Evolutionary conservation across 2,329 filamentous ascomycete species (phyloP).

Genomic region (Pseudogymnoascus sp.): DNA sequence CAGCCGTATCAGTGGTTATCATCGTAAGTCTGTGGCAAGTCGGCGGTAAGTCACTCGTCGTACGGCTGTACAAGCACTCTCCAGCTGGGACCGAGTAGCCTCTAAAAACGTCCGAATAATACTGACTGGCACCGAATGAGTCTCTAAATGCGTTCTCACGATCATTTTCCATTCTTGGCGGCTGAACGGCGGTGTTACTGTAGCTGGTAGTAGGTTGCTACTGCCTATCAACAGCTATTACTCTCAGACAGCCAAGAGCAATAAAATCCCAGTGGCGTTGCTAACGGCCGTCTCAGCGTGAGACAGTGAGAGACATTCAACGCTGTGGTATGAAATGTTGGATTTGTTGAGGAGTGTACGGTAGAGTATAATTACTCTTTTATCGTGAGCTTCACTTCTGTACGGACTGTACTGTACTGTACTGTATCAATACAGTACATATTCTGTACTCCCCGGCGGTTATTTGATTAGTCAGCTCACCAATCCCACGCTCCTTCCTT

Average conservation of each 20-base stretch:
- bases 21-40: not conserved
- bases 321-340: not conserved
- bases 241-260: not conserved
- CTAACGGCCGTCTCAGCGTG: not conserved
- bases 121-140: too few species aligned
- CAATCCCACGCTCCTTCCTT: not conserved
- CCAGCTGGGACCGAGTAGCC: too few species aligned
- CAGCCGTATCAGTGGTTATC: not conserved
- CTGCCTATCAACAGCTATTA: not conserved
- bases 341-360: too few species aligned
- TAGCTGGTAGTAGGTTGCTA: not conserved
- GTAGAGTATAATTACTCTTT: too few species aligned
- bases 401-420: too few species aligned
- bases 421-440: too few species aligned
- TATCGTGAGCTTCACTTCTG: not conserved
- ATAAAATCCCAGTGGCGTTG: not conserved
- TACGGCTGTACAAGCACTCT: too few species aligned
- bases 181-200: not conserved
- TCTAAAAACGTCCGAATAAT: too few species aligned
- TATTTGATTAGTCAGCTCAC: not conserved
- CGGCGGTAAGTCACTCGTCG: not conserved
- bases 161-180: not conserved
- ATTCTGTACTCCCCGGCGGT: not conserved
- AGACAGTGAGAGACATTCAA: not conserved
- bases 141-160: not conserved